phyloP scores from a whole-genome alignment of 2,329 filamentous ascomycete genomes.

The Cladosporium sphaerospermum region DNA sequence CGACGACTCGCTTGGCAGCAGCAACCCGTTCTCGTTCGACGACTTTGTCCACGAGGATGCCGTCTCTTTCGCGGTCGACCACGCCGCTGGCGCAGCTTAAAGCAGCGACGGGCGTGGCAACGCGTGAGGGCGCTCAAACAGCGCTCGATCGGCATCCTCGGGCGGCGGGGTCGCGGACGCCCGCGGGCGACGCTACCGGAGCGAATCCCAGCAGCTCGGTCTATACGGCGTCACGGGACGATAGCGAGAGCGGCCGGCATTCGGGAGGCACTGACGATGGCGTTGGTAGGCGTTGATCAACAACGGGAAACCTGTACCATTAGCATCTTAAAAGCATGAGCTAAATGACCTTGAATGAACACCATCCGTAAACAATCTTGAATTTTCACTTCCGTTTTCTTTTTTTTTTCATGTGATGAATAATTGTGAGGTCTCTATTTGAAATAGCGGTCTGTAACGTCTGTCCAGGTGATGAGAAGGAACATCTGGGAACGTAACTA shows the following conservation, averaged over 20 bases:
- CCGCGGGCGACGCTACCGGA: background rate
- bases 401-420: background rate
- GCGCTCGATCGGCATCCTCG: conserved; percentile 21
- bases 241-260: conserved; percentile 1
- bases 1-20: conserved; percentile 23
- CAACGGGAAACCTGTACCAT: conserved; percentile 4
- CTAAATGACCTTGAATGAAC: conserved; percentile 11
- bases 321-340: conserved; percentile 10
- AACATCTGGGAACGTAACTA: no score
- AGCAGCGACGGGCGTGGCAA: conserved; percentile 43
- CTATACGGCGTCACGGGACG: conserved; percentile 6
- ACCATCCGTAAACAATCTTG: background rate
- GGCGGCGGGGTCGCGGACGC: background rate
- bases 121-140: conserved; percentile 31
- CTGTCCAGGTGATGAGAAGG: no score
- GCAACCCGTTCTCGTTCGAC: conserved; percentile 30
- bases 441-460: no score
- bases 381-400: background rate
- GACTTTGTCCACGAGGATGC: conserved; percentile 38
- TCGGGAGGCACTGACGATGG: conserved; percentile 3
- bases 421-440: background rate
- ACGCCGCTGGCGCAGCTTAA: conserved; percentile 40
- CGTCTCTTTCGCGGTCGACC: conserved; percentile 35
- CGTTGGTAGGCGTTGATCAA: conserved; percentile 5
- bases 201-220: conserved; percentile 9